These are phyloP conservation scores for Tetrahymena thermophila DNA, from an alignment of 73 alveolate genomes.

Conservation along the genomic window DNA sequence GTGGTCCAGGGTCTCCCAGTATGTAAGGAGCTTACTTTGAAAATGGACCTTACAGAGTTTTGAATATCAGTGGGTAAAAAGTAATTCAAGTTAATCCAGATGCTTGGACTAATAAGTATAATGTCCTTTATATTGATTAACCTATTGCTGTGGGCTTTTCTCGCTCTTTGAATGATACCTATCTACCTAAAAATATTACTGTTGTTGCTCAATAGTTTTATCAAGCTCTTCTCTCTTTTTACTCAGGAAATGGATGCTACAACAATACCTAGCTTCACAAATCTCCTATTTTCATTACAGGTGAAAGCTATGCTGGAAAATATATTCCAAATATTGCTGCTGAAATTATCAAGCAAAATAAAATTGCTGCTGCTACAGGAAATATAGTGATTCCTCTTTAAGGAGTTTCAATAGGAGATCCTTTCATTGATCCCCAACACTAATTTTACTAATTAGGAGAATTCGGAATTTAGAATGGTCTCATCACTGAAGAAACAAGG, in stretches of 20 bases:
- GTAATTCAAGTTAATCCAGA: neutral
- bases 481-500: neutral
- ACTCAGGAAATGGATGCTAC: neutral
- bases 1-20: neutral
- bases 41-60: constrained; percentile 70
- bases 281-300: constrained; percentile 13
- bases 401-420: constrained; percentile 48
- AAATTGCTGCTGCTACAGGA: neutral
- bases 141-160: neutral
- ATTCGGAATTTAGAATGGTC: neutral
- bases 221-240: neutral
- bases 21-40: constrained; percentile 65
- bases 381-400: neutral
- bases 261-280: neutral
- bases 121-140: neutral
- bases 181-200: neutral
- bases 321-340: constrained; percentile 50
- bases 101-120: neutral
- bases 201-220: neutral
- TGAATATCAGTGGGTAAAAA: neutral
- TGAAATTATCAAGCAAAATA: constrained; percentile 15
- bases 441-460: neutral
- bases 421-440: neutral
- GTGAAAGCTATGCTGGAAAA: constrained; percentile 62
- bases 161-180: neutral